phyloP scores from a whole-genome alignment of 208 protist species.

The Vickermania spadyakhi region DNA sequence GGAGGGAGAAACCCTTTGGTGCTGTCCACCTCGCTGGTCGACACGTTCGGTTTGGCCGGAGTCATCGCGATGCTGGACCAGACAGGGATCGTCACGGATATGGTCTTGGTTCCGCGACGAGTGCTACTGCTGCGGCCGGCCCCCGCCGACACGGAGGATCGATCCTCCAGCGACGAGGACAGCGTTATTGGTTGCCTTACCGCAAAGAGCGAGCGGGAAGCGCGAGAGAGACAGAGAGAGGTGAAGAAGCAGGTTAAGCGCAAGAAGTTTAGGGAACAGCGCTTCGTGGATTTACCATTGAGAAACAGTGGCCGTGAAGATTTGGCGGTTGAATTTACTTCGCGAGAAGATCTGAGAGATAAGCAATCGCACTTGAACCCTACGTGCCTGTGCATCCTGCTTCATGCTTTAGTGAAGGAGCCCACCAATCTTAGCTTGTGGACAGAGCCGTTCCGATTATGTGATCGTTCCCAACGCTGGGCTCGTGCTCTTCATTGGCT shows the following conservation, averaged over 20 bases:
- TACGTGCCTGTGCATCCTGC: slow-evolving; percentile 53
- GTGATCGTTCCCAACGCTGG: slow-evolving; percentile 63
- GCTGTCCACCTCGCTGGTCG: slow-evolving; percentile 72
- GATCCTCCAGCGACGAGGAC: slow-evolving; percentile 45
- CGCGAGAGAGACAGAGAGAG: slow-evolving; percentile 41
- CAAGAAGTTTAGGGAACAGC: slow-evolving; percentile 72
- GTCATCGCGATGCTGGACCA: slow-evolving; percentile 81
- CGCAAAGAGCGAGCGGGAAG: slow-evolving; percentile 27
- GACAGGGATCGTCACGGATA: slow-evolving; percentile 82
- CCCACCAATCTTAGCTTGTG: slow-evolving; percentile 60
- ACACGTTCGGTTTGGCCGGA: slow-evolving; percentile 72
- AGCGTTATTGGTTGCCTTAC: slow-evolving; percentile 13
- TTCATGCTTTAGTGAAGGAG: slow-evolving; percentile 48
- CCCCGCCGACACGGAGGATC: slow-evolving; percentile 14
- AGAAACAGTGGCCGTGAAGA: slow-evolving; percentile 36
- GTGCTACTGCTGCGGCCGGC: slow-evolving; percentile 51
- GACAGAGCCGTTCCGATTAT: slow-evolving; percentile 81
- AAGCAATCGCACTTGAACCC: slow-evolving; percentile 62
- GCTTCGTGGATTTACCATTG: slow-evolving; percentile 64
- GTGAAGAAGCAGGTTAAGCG: slow-evolving; percentile 53
- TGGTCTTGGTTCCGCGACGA: slow-evolving; percentile 68
- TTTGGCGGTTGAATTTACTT: slow-evolving; percentile 68
- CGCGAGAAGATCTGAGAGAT: slow-evolving; percentile 8
- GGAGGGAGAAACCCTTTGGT: slow-evolving; percentile 50
- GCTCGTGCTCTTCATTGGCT: slow-evolving; percentile 73